A percentile compares a stretch with the other conserved stretches of the same genome.
Conservation (phyloP, 1,139 yeast species). For the Suhomyces guaymorum region DNA sequence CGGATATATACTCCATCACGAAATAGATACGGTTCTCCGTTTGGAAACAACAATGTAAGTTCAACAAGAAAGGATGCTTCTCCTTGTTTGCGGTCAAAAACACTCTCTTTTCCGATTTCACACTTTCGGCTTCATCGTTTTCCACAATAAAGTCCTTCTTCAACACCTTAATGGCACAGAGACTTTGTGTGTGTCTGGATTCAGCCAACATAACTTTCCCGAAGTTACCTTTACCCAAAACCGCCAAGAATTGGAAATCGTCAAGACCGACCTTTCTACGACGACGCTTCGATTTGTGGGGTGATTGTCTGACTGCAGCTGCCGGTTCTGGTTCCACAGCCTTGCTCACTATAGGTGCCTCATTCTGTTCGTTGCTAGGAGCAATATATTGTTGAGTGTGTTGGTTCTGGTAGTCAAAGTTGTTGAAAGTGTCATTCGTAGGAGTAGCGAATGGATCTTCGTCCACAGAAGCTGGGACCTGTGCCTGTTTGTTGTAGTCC, state of each 20-base stretch:
- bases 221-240: conserved; percentile 94
- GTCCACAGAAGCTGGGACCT: background rate
- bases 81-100: conserved; percentile 87
- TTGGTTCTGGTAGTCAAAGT: conserved; percentile 35
- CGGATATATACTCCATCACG: conserved; percentile 96
- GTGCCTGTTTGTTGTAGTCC: conserved; percentile 8
- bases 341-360: background rate
- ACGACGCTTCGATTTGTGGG: conserved; percentile 36
- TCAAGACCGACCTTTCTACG: conserved; percentile 85
- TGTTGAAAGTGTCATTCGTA: conserved; percentile 21
- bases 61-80: conserved; percentile 88
- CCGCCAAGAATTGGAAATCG: conserved; percentile 91
- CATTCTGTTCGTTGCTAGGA: conserved; percentile 15
- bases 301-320: conserved; percentile 9
- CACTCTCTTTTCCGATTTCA: conserved; percentile 89
- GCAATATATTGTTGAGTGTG: conserved; percentile 20
- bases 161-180: conserved; percentile 93
- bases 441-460: conserved; percentile 12
- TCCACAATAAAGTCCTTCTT: conserved; percentile 94
- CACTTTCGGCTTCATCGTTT: conserved; percentile 94
- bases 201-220: conserved; percentile 98
- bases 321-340: conserved; percentile 4
- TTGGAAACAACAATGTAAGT: conserved; percentile 93
- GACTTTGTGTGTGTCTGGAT: conserved; percentile 70
- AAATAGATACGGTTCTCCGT: conserved; percentile 96